These are phyloP conservation scores for Tripterygium wilfordii DNA, from an alignment of 177 flowering plant species.

Conservation along the genomic window DNA sequence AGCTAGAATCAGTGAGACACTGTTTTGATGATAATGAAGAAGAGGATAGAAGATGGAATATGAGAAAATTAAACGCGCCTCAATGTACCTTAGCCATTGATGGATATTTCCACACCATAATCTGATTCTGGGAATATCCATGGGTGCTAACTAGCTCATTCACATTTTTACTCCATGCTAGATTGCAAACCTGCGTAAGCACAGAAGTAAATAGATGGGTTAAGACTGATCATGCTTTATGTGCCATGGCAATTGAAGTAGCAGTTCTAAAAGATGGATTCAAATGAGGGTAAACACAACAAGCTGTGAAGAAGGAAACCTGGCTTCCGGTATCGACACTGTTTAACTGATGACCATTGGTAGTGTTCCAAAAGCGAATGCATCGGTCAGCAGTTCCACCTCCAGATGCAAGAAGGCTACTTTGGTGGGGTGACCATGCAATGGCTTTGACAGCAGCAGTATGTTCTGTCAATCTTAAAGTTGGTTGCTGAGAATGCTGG, in stretches of 20 bases:
- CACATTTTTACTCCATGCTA: conserved; percentile 95
- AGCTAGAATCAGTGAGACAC: too few relatives aligned
- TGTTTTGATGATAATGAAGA: too few relatives aligned
- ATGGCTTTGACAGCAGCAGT: conserved; percentile 99
- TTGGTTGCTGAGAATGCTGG: conserved; percentile 85
- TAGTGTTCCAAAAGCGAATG: conserved; percentile 96
- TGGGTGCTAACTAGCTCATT: conserved; percentile 97
- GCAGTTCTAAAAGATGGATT: too few relatives aligned
- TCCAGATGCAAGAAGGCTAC: conserved; percentile 87
- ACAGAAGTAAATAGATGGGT: not conserved
- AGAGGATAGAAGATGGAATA: too few relatives aligned
- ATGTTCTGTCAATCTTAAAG: conserved; percentile 76
- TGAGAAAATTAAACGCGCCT: too few relatives aligned
- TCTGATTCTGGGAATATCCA: conserved; percentile 96
- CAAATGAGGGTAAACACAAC: not conserved
- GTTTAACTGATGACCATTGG: conserved; percentile 78
- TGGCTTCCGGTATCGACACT: conserved; percentile 92
- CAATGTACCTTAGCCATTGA: conserved; percentile 86
- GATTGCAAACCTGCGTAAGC: conserved; percentile 77
- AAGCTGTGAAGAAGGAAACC: conserved; percentile 28
- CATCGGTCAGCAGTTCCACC: conserved; percentile 99
- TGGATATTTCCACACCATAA: conserved; percentile 99
- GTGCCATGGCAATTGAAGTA: too few relatives aligned
- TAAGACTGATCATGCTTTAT: too few relatives aligned
- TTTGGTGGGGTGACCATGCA: conserved; percentile 98